Conservation (phyloP, 164 flowering plant species). For the Malania oleifera region DNA sequence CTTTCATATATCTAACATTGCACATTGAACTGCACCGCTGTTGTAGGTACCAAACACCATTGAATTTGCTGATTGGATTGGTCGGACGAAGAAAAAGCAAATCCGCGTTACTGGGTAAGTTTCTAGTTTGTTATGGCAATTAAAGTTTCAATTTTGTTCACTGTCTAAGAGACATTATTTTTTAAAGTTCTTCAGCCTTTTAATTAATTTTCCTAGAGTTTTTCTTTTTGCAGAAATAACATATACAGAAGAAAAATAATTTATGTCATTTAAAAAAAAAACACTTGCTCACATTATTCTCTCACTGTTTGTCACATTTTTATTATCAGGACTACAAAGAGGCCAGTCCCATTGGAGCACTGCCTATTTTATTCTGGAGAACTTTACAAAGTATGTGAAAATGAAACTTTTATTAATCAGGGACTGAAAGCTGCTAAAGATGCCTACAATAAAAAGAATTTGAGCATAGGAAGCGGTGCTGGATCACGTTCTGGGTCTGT, state of each 20-base stretch:
- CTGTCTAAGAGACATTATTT: neutral
- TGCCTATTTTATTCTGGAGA: conserved; percentile 91
- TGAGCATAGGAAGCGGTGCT: conserved; percentile 35
- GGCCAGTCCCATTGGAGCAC: conserved; percentile 99
- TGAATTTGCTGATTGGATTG: conserved; percentile 99
- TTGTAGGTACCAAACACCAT: conserved; percentile 87
- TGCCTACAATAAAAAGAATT: conserved; percentile 65
- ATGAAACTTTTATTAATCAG: conserved; percentile 60
- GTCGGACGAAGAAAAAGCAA: conserved; percentile 91
- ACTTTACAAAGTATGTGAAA: conserved; percentile 82
- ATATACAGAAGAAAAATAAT: conserved; percentile 2
- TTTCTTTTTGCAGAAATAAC: neutral
- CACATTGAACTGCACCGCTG: neutral
- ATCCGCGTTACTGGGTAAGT: conserved; percentile 91
- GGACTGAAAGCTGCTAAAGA: conserved; percentile 85
- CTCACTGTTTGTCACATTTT: conserved; percentile 7
- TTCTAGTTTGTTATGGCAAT: neutral
- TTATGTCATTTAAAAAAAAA: too few species aligned
- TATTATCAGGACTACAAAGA: conserved; percentile 71
- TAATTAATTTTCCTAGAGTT: neutral
- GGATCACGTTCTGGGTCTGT: conserved; percentile 41
- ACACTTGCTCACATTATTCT: conserved; percentile 1
- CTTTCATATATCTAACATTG: neutral
- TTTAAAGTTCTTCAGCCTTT: neutral
- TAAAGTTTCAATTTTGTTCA: neutral